These are phyloP conservation scores for Allium cepa DNA, from an alignment of 106 monocot genomes.

Conservation along the genomic window DNA sequence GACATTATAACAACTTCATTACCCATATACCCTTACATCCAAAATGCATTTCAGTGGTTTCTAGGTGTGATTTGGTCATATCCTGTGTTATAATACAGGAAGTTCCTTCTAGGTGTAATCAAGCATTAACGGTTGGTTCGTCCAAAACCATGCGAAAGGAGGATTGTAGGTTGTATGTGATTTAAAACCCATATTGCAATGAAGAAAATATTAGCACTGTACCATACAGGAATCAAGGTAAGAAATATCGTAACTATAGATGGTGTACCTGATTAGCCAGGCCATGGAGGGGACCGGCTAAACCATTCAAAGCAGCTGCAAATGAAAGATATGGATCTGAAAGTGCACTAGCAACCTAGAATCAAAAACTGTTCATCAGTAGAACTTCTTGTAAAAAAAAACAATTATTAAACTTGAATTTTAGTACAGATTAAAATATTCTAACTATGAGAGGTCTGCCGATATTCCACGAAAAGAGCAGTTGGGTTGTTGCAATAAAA, in stretches of 20 bases:
- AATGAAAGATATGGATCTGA: conserved; percentile 96
- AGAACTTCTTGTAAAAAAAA: neutral
- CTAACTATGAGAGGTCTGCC: too few relatives aligned
- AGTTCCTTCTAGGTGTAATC: neutral
- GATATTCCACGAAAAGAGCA: too few relatives aligned
- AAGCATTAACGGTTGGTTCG: neutral
- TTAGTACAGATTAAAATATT: too few relatives aligned
- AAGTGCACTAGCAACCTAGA: conserved; percentile 96
- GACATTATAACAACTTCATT: too few relatives aligned
- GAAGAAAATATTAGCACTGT: neutral
- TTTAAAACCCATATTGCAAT: neutral
- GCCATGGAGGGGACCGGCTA: conserved; percentile 97
- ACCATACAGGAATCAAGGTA: too few relatives aligned
- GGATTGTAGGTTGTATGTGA: neutral
- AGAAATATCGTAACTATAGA: neutral
- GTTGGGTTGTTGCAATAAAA: neutral
- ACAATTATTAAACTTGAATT: neutral
- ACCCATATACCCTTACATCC: too few relatives aligned
- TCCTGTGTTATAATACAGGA: neutral
- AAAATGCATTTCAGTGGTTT: too few relatives aligned
- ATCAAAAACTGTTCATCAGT: neutral
- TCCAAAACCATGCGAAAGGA: neutral
- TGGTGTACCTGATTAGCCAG: conserved; percentile 89
- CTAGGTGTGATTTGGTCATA: too few relatives aligned
- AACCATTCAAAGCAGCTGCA: conserved; percentile 95